These are phyloP conservation scores for Geosmithia morbida DNA, from an alignment of 2,329 filamentous ascomycete species.

Conservation along the genomic window DNA sequence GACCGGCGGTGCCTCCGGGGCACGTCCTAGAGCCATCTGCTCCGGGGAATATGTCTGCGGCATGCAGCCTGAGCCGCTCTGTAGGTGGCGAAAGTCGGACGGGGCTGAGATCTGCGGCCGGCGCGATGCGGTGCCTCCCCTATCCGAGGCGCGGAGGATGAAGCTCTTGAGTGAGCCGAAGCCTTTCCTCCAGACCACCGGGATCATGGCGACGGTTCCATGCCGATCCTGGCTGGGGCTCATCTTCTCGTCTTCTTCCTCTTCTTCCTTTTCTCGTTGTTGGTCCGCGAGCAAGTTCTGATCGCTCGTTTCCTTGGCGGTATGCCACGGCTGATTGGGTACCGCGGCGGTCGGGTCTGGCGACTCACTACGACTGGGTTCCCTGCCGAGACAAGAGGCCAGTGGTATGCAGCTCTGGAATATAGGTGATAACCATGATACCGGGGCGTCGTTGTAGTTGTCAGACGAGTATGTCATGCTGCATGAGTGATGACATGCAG, in stretches of 20 bases:
- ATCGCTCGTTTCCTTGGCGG: conserved; percentile 9
- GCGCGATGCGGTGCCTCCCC: conserved; percentile 19
- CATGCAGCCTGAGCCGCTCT: conserved; percentile 6
- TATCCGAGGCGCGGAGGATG: background rate
- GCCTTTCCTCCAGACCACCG: conserved; percentile 2
- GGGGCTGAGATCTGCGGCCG: conserved; percentile 43
- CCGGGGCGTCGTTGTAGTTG: background rate
- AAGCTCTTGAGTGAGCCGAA: background rate
- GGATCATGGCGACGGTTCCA: background rate
- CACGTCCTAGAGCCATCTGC: conserved; percentile 21
- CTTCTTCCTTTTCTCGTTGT: conserved; percentile 6
- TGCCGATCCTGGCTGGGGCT: background rate
- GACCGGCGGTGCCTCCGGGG: conserved; percentile 13
- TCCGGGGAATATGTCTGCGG: background rate
- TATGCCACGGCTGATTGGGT: conserved; percentile 11
- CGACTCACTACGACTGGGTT: conserved; percentile 22
- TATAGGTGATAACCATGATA: conserved; percentile 31
- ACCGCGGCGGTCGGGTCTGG: conserved; percentile 9
- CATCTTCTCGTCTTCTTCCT: conserved; percentile 6
- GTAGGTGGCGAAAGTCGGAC: conserved; percentile 44
- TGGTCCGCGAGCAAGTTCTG: conserved; percentile 14
- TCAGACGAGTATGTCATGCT: conserved; percentile 1
- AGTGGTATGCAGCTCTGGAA: conserved; percentile 28
- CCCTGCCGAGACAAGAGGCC: conserved; percentile 21
- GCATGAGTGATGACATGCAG: background rate